Conservation (phyloP, 345 rosid genomes). For the Gossypium anomalum region DNA sequence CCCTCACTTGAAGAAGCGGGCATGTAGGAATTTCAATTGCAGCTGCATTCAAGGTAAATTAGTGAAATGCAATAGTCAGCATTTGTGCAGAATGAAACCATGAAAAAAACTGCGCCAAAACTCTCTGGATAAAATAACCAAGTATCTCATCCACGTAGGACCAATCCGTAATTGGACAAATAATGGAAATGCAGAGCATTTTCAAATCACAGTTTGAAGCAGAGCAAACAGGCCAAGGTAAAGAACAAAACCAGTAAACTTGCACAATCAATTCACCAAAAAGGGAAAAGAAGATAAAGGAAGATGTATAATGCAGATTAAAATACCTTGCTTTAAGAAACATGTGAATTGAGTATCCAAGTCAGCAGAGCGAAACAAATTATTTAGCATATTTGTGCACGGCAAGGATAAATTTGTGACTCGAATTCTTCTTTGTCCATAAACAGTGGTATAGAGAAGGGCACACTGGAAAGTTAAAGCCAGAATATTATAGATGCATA, state of each 20-base stretch:
- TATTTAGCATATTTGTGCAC: conserved; percentile 82
- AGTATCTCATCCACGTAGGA: not conserved
- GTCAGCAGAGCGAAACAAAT: conserved; percentile 92
- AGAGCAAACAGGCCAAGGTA: not conserved
- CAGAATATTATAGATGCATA: conserved; percentile 14
- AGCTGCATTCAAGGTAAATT: conserved; percentile 35
- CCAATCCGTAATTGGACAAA: not conserved
- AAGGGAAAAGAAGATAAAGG: not conserved
- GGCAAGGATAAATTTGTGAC: conserved; percentile 84
- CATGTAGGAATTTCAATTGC: conserved; percentile 68
- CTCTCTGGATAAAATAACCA: not conserved
- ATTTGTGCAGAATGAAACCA: conserved; percentile 7
- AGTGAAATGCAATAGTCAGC: conserved; percentile 8
- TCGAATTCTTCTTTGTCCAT: conserved; percentile 96
- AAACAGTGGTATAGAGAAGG: conserved; percentile 83
- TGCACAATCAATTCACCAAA: not conserved
- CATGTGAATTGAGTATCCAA: conserved; percentile 92
- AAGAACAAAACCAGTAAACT: not conserved
- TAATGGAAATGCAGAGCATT: not conserved
- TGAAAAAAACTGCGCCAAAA: not conserved
- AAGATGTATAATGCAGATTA: conserved; percentile 5
- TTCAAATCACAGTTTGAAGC: conserved; percentile 10
- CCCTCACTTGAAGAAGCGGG: conserved; percentile 59
- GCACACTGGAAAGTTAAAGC: conserved; percentile 67
- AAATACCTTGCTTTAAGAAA: conserved; percentile 89